phyloP scores from a whole-genome alignment of 140 eudicot genomes.

The Anethum foeniculum region DNA sequence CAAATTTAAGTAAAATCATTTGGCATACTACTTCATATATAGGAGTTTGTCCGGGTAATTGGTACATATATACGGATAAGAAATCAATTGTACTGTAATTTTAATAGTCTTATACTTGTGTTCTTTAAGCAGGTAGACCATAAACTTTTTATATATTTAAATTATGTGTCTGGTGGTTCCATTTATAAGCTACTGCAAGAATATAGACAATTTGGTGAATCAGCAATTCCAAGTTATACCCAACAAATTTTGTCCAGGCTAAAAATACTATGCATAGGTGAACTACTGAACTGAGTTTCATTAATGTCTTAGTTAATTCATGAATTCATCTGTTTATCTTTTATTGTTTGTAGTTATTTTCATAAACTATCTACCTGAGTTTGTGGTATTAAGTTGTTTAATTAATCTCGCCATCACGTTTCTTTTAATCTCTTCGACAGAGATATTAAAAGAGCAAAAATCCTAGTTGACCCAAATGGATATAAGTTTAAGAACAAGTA shows the following conservation, averaged over 20 bases:
- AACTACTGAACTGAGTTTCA: constrained; percentile 10
- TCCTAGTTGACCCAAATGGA: constrained; percentile 95
- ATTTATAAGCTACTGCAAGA: constrained; percentile 93
- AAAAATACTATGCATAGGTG: constrained; percentile 86
- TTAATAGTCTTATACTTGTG: constrained; percentile 7
- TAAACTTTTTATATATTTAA: constrained; percentile 83
- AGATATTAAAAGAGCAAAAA: constrained; percentile 95
- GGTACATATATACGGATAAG: background rate
- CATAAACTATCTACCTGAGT: background rate
- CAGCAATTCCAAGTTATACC: constrained; percentile 82
- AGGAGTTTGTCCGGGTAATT: background rate
- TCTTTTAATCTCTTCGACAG: constrained; percentile 23
- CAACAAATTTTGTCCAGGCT: constrained; percentile 86
- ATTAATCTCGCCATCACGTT: background rate
- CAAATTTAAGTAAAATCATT: background rate
- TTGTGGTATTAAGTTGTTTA: background rate
- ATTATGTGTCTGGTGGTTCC: constrained; percentile 95
- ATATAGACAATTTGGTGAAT: constrained; percentile 87
- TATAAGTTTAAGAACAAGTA: no score
- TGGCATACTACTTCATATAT: background rate
- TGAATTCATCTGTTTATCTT: background rate
- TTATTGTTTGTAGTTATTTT: background rate
- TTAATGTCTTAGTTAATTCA: background rate
- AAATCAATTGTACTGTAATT: background rate
- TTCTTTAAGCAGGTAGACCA: constrained; percentile 63